A percentile compares a stretch with the other conserved stretches of the same genome.
phyloP scores from a whole-genome alignment of 345 rosid genomes.

The Brassica incana region DNA sequence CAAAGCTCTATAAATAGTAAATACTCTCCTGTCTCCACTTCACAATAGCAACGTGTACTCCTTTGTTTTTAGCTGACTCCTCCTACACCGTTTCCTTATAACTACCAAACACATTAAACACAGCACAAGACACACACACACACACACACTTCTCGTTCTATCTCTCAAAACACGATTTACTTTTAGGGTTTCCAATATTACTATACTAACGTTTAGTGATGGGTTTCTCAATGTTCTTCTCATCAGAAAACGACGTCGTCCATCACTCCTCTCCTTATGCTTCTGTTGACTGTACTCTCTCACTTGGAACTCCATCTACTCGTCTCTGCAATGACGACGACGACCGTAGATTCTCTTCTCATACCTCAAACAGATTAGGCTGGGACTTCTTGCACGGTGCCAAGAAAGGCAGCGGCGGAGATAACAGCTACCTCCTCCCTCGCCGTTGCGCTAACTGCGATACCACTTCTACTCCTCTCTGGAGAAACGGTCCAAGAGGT shows the following conservation, averaged over 20 bases:
- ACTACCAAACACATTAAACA: constrained; percentile 8
- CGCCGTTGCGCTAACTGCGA: constrained; percentile 92
- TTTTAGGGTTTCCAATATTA: background rate
- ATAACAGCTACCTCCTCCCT: constrained; percentile 46
- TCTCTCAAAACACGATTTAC: background rate
- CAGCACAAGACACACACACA: background rate
- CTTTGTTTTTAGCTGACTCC: constrained; percentile 30
- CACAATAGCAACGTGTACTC: constrained; percentile 33
- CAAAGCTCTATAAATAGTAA: constrained; percentile 30
- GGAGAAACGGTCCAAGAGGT: constrained; percentile 86
- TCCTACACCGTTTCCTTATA: constrained; percentile 28
- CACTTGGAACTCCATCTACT: constrained; percentile 88
- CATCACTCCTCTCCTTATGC: constrained; percentile 46
- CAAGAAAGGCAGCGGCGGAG: constrained; percentile 31
- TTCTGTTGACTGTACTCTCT: constrained; percentile 85
- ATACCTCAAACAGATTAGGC: constrained; percentile 37
- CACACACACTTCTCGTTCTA: constrained; percentile 3
- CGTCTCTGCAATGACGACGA: constrained; percentile 61
- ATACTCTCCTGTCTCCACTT: constrained; percentile 15
- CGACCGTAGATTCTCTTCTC: constrained; percentile 35
- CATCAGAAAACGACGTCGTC: constrained; percentile 32
- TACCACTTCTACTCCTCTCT: constrained; percentile 90
- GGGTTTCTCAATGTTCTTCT: constrained; percentile 40
- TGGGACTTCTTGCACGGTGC: constrained; percentile 53
- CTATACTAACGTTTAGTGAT: background rate